These are phyloP conservation scores for Sisymbrium altissimum DNA, from an alignment of 345 rosid genomes.

Conservation along the genomic window DNA sequence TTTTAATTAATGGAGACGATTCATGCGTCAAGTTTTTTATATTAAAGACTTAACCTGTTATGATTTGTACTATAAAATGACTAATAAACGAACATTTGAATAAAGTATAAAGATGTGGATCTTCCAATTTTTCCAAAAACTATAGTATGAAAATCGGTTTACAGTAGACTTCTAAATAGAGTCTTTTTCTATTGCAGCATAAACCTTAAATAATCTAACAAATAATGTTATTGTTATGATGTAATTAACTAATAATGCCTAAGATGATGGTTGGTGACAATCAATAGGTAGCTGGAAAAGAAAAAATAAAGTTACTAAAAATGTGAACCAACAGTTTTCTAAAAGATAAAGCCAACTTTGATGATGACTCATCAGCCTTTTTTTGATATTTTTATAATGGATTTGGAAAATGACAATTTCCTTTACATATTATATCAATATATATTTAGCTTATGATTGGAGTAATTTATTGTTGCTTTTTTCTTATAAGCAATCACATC, in stretches of 20 bases:
- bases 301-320: slow-evolving; percentile 1
- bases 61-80: neutral
- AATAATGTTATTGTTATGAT: neutral
- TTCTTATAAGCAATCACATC: slow-evolving; percentile 9
- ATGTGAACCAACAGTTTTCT: slow-evolving; percentile 16
- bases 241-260: neutral
- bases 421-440: neutral
- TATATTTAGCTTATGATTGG: slow-evolving; percentile 12
- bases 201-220: neutral
- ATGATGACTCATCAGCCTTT: slow-evolving; percentile 24
- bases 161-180: neutral
- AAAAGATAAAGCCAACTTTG: slow-evolving; percentile 27
- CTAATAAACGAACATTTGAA: neutral
- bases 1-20: neutral
- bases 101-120: neutral
- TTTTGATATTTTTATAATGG: neutral
- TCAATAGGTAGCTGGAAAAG: slow-evolving; percentile 18
- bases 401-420: neutral
- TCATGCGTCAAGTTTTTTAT: neutral
- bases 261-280: slow-evolving; percentile 27
- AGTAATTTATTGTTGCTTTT: neutral
- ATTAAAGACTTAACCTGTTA: neutral
- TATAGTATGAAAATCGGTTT: neutral
- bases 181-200: neutral
- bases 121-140: neutral